phyloP scores from a whole-genome alignment of 1,139 yeast genomes.

The Scheffersomyces cryptocercus region DNA sequence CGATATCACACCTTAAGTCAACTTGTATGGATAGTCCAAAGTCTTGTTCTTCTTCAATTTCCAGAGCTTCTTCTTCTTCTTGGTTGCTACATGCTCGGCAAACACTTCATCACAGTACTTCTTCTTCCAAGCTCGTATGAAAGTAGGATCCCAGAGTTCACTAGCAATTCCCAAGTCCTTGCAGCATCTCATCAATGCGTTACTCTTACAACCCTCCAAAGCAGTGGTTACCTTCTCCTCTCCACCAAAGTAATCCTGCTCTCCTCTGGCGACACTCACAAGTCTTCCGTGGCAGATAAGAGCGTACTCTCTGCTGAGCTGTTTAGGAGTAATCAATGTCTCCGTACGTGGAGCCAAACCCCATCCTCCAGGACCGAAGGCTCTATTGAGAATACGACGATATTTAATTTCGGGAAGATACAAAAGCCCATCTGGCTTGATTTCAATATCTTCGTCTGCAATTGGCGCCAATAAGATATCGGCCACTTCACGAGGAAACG shows the following conservation, averaged over 20 bases:
- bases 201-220: constrained; percentile 94
- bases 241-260: constrained; percentile 83
- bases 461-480: constrained; percentile 62
- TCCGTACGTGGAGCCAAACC: constrained; percentile 94
- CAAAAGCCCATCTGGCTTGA: constrained; percentile 91
- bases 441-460: constrained; percentile 74
- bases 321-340: constrained; percentile 64
- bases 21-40: constrained; percentile 79
- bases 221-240: constrained; percentile 92
- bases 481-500: constrained; percentile 65
- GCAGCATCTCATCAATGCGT: constrained; percentile 97
- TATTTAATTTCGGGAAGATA: constrained; percentile 94
- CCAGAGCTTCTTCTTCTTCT: constrained; percentile 90
- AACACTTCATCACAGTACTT: constrained; percentile 78
- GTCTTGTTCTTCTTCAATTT: constrained; percentile 73
- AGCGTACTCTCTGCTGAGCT: constrained; percentile 84
- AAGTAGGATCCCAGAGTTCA: constrained; percentile 95
- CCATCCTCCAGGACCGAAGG: constrained; percentile 99
- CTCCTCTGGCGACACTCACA: constrained; percentile 93
- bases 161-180: constrained; percentile 96
- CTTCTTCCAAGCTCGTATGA: constrained; percentile 77
- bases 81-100: constrained; percentile 80
- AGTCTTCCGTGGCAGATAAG: constrained; percentile 83
- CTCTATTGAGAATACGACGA: constrained; percentile 79
- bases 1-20: constrained; percentile 1